Evolutionary conservation across 192 early-diverging fungal genomes (phyloP).

Genomic region (Backusella parvicylindrica): DNA sequence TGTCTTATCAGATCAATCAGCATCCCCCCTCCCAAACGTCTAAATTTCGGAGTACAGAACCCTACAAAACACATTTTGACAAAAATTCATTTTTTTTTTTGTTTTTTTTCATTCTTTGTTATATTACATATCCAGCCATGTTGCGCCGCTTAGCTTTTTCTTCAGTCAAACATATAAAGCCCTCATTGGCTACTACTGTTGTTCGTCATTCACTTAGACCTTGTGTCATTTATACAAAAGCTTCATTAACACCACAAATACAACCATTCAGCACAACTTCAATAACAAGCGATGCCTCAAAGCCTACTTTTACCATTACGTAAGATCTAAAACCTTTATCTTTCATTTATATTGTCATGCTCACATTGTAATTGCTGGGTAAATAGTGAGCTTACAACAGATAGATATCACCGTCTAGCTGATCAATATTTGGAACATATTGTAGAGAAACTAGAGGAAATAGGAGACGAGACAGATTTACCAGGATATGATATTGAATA

Average conservation of each 20-base stretch:
- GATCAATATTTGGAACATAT: conserved; percentile 62
- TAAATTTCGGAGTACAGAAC: neutral
- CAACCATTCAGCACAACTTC: neutral
- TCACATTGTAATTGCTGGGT: neutral
- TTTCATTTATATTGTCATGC: neutral
- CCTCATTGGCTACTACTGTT: neutral
- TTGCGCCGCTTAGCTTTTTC: neutral
- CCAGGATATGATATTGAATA: conserved; percentile 80
- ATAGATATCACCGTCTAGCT: conserved; percentile 60
- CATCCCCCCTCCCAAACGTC: neutral
- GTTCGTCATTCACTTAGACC: neutral
- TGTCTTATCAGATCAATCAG: neutral
- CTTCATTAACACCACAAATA: neutral
- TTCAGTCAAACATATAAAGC: neutral
- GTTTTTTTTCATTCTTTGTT: neutral
- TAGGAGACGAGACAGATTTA: conserved; percentile 67
- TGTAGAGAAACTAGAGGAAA: conserved; percentile 68
- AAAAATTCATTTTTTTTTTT: neutral
- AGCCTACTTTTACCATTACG: conserved; percentile 2
- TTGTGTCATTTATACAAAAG: neutral
- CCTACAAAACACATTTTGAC: neutral
- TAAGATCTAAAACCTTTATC: neutral
- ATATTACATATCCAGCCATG: neutral
- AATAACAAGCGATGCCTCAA: neutral
- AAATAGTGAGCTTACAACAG: conserved; percentile 44